Percentiles rank a stretch among this genome's conserved stretches.
These are phyloP conservation scores for Xylaria sp. DNA, from an alignment of 2,329 filamentous ascomycete species.

Conservation along the genomic window DNA sequence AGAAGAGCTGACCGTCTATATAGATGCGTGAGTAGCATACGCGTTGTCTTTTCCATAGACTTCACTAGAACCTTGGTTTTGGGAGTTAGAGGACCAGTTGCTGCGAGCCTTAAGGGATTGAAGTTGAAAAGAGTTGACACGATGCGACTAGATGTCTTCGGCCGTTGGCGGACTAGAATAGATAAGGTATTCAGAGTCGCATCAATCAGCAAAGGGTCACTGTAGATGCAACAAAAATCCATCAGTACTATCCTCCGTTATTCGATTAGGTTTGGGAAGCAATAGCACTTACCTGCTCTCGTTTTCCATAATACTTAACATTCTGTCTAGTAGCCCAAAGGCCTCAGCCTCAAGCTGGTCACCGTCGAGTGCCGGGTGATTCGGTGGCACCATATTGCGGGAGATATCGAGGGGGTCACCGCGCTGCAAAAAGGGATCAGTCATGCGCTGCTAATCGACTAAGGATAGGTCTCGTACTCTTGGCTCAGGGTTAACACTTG, in stretches of 20 bases:
- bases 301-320: conserved; percentile 86
- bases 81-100: conserved; percentile 75
- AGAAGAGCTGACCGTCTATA: conserved; percentile 71
- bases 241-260: background rate
- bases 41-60: conserved; percentile 94
- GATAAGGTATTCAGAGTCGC: conserved; percentile 90
- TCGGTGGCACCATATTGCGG: conserved; percentile 82
- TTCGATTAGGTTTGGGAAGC: background rate
- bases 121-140: conserved; percentile 87
- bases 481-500: conserved; percentile 82
- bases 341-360: conserved; percentile 91
- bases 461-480: conserved; percentile 66
- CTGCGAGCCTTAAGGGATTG: conserved; percentile 86
- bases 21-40: conserved; percentile 84
- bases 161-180: conserved; percentile 82
- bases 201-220: conserved; percentile 88
- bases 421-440: conserved; percentile 51
- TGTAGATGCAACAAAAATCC: conserved; percentile 51
- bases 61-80: conserved; percentile 83
- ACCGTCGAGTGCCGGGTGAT: conserved; percentile 82
- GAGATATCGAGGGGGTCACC: conserved; percentile 76
- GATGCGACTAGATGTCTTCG: conserved; percentile 84
- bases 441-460: background rate
- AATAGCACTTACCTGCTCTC: conserved; percentile 72
- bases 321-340: conserved; percentile 86